Evolutionary conservation across 345 rosid species (phyloP), one percentile per base, ranked within the genome.

Genomic region (Raphanus raphanistrum): DNA sequence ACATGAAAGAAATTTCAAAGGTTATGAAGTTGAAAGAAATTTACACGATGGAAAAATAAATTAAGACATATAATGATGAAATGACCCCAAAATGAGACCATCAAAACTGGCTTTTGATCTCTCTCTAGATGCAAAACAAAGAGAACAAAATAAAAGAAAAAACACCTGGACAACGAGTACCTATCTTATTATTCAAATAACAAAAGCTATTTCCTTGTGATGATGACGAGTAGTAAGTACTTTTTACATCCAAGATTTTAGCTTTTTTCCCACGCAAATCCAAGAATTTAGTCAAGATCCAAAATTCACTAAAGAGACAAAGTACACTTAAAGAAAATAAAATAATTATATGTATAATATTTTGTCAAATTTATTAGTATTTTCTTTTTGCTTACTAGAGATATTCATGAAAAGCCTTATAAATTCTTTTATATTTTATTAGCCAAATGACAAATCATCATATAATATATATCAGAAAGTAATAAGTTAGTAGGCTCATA

Each of bases 81-180:
- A 41, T 72, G 72, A 66, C 72, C 73, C 81, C 67, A 59, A 78
- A 66, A 58, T 45, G 73, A 32, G 41, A 43, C 72, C 68, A 78
- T 6, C 5, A 78, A 21, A 71, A 32, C 43, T 78, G 76, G 72
- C 77, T 66, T 66, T 78, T 78, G 76, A 27, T 45, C 32, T 57
- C 55, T 43, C 55, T 58, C 12, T 58, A 32, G 58, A 71, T 78
- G 62, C 72, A 65, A 38, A 55, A 55, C 11, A 70, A 52, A 45
- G 2, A 71, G 21, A 27, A 21, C 21, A 50, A 10, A 72, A 71
- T 4, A 29, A n/a, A 26, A 15, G 21, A 50, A 0, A 52, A 54
- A 78, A 78, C 54, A 66, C 63, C 54, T 71, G 54, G 68, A 26
- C 81, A 26, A 66, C 43, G 36, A 54, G 50, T 16, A 64, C 35